Evolutionary conservation across 2,329 filamentous ascomycete genomes (phyloP).

Genomic region (Penicillium sp.): DNA sequence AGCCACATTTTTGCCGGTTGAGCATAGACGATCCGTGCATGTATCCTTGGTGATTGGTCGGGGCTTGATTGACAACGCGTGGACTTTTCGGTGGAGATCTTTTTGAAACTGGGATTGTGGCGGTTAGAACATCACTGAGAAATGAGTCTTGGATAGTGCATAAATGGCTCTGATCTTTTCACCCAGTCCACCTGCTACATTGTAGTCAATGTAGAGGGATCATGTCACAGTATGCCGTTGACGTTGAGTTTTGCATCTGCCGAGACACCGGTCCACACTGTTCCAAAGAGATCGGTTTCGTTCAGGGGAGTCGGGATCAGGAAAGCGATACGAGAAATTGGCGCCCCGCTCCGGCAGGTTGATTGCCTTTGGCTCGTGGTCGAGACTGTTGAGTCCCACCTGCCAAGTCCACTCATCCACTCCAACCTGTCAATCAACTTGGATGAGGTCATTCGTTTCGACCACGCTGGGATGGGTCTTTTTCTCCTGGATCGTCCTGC

Average conservation of each 20-base stretch:
- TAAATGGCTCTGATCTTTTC: neutral
- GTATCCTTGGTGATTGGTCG: conserved; percentile 21
- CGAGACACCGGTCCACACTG: neutral
- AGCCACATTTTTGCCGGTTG: conserved; percentile 13
- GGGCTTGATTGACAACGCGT: conserved; percentile 23
- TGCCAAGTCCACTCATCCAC: conserved; percentile 14
- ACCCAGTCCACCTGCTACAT: neutral
- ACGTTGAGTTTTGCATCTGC: neutral
- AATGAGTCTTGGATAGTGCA: neutral
- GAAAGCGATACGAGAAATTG: neutral
- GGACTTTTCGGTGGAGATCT: conserved; percentile 13
- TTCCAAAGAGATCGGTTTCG: neutral
- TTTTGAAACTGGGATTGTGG: conserved; percentile 8
- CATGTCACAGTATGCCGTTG: neutral
- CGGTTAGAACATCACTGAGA: neutral
- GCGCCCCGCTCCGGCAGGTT: conserved; percentile 11
- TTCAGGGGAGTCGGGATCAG: neutral
- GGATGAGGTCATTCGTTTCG: neutral
- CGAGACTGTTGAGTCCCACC: conserved; percentile 15
- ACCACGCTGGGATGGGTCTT: neutral
- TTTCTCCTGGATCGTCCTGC: neutral
- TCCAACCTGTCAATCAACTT: conserved; percentile 13
- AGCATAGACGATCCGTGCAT: conserved; percentile 23
- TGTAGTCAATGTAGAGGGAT: neutral
- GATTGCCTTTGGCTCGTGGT: conserved; percentile 18